These are phyloP conservation scores for Guyanaporus albipodus DNA, from an alignment of 768 basidiomycete genomes.

Conservation along the genomic window DNA sequence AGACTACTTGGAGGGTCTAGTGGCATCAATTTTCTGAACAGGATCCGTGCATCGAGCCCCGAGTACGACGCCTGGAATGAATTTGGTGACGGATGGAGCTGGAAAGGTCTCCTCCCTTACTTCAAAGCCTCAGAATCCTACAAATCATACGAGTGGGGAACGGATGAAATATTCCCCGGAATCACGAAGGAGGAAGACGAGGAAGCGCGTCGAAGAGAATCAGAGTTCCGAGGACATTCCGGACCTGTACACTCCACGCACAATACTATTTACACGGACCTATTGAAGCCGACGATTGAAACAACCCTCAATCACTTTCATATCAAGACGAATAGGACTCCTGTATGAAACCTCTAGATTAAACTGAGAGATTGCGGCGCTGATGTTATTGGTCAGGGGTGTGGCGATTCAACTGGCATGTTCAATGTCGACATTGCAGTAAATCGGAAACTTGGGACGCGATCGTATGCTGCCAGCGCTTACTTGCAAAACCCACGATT, in stretches of 20 bases:
- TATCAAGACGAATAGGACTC: conserved; percentile 15
- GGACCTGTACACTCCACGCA: conserved; percentile 14
- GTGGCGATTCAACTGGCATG: conserved; percentile 14
- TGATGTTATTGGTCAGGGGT: conserved; percentile 6
- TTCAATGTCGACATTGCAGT: conserved; percentile 20
- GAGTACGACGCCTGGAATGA: conserved; percentile 20
- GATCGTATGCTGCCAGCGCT: conserved; percentile 19
- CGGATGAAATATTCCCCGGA: conserved; percentile 14
- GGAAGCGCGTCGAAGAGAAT: conserved; percentile 5
- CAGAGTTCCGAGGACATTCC: conserved; percentile 9
- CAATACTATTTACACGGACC: conserved; percentile 12
- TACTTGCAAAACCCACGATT: conserved; percentile 12
- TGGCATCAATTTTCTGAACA: conserved; percentile 16
- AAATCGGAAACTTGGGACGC: conserved; percentile 9
- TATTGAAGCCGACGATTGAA: conserved; percentile 11
- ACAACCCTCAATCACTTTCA: conserved; percentile 4
- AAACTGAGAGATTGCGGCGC: neutral
- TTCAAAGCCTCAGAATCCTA: conserved; percentile 16
- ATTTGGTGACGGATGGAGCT: conserved; percentile 17
- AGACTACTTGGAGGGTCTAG: conserved; percentile 20
- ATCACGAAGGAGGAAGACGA: conserved; percentile 11
- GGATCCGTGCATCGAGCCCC: conserved; percentile 17
- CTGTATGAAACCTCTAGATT: conserved; percentile 3
- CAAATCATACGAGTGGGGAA: conserved; percentile 3
- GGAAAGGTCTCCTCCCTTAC: conserved; percentile 13